These are phyloP conservation scores for Cicer arietinum DNA, from an alignment of 306 rosid genomes.

Conservation along the genomic window DNA sequence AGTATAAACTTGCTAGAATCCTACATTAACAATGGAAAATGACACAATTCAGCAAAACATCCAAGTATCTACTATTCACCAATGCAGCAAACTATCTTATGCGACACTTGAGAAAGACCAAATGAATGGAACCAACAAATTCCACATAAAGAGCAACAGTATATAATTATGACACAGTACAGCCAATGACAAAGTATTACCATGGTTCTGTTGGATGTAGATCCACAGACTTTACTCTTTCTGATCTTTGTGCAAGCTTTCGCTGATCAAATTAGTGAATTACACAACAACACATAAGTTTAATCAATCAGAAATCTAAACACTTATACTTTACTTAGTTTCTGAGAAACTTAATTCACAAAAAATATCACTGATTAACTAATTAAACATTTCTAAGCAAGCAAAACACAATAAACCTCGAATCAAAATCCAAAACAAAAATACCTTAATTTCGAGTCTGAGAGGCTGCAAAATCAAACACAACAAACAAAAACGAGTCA, in stretches of 20 bases:
- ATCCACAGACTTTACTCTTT: constrained; percentile 80
- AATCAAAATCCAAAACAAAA: constrained; percentile 17
- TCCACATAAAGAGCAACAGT: constrained; percentile 15
- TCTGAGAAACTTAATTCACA: constrained; percentile 34
- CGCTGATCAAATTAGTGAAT: constrained; percentile 52
- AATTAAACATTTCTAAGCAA: constrained; percentile 38
- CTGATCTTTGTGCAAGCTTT: constrained; percentile 67
- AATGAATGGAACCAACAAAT: constrained; percentile 8
- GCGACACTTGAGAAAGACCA: constrained; percentile 33
- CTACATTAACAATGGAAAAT: constrained; percentile 55
- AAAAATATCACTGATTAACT: constrained; percentile 7
- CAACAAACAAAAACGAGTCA: constrained; percentile 49
- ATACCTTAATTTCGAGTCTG: constrained; percentile 99
- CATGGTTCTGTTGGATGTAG: constrained; percentile 84
- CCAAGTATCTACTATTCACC: neutral
- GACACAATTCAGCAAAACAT: constrained; percentile 38
- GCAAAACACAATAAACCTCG: constrained; percentile 32
- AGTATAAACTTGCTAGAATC: constrained; percentile 96
- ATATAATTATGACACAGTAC: neutral
- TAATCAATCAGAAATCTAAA: constrained; percentile 35
- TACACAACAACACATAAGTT: constrained; percentile 24
- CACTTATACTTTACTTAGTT: constrained; percentile 15
- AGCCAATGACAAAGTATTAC: constrained; percentile 48
- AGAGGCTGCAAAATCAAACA: constrained; percentile 82
- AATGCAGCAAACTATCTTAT: constrained; percentile 20